Evolutionary conservation across 352 stramenopile species (phyloP), one percentile per base, ranked within the genome.

Genomic region (Globisporangium nagaii): DNA sequence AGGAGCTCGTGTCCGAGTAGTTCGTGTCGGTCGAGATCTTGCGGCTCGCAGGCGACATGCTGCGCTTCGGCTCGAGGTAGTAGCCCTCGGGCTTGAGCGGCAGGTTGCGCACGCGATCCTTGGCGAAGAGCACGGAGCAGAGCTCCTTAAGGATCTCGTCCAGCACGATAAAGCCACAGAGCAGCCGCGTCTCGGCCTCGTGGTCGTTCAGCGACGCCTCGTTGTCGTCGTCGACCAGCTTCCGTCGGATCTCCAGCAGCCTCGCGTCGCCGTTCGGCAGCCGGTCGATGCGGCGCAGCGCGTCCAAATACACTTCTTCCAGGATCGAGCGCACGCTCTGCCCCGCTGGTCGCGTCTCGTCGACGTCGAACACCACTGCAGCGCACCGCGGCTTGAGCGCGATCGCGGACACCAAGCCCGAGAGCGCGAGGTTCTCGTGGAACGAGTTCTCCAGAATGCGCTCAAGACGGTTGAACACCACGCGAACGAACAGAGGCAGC

Each of bases 91-190:
- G 82, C 53, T 90, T 88, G 28, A 93, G 63, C 7, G 84, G 84
- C 32, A 95, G 60, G 19, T 65, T 85, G 35, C 77, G 75, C 24
- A 90, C 75, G 20, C 79, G 79, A 32, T 92, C 82, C 24, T 78
- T 79, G 1, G 82, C 80, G 47, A 93, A 91, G 2, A 93, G 62
- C 52, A 89, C 69, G 10, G 82, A 90, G 45, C 84, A 91, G 2
- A 95, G 68, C 58, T 95, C 84, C 58, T 93, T 93, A 3, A 95
- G 56, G 30, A 95, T 77, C 54, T 95, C 84, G 45, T 95, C 84
- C 17, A 95, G 60, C 31, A 95, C 72, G 24, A 93, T 70, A n/a
- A 79, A 92, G 0, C 76, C 80, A 25, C 78, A 86, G 12, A 94
- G 43, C 31, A 92, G 42, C 7, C 75, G 75, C 27, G 72, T 80